Evolutionary conservation across 192 early-diverging fungal genomes (phyloP).

Genomic region (Coemansia sp.): DNA sequence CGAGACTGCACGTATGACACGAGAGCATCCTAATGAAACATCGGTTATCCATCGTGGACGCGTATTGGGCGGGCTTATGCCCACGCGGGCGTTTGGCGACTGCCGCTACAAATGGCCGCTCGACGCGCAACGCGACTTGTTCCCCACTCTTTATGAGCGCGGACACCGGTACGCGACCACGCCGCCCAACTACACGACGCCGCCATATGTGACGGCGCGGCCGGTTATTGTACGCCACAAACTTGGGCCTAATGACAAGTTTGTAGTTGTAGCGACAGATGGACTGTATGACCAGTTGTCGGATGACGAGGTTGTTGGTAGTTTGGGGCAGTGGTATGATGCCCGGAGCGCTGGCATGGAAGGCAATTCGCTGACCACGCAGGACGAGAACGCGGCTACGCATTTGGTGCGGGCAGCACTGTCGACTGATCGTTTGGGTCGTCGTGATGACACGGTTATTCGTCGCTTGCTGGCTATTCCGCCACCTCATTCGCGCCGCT

Average conservation of each 20-base stretch:
- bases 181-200: conserved; percentile 56
- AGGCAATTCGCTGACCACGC: conserved; percentile 8
- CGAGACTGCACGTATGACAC: conserved; percentile 56
- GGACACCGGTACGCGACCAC: conserved; percentile 52
- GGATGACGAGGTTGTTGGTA: conserved; percentile 56
- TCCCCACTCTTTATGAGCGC: conserved; percentile 22
- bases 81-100: conserved; percentile 66
- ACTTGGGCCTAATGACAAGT: conserved; percentile 60
- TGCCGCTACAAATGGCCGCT: conserved; percentile 68
- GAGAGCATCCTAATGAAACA: conserved; percentile 74
- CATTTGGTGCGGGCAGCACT: conserved; percentile 67
- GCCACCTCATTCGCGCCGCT: conserved; percentile 60
- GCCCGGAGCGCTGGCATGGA: conserved; percentile 3
- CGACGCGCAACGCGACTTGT: conserved; percentile 54
- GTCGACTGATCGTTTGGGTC: conserved; percentile 53
- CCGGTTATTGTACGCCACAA: conserved; percentile 66
- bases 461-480: conserved; percentile 64
- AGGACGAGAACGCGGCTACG: conserved; percentile 65
- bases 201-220: conserved; percentile 73
- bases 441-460: conserved; percentile 60
- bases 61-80: conserved; percentile 58
- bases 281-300: conserved; percentile 78
- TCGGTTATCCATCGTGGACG: conserved; percentile 58
- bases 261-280: conserved; percentile 78
- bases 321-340: conserved; percentile 50